Base-by-base conservation (phyloP, 805 yeast genomes). In the Dipodascus albidus region DNA sequence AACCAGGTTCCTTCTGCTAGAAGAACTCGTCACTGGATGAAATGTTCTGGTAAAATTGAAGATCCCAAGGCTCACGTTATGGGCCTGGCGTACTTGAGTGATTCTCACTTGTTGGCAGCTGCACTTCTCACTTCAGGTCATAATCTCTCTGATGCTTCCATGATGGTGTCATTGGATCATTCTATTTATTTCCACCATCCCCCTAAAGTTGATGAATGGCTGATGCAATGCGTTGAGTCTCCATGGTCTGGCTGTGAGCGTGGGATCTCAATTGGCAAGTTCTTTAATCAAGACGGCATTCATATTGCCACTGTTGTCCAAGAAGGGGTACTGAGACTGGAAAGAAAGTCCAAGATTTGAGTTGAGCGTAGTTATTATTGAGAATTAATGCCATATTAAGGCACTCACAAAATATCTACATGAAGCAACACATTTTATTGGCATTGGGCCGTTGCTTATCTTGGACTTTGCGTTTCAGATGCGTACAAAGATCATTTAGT, bases 281-380 rank as follows among this genome's bases (percentile, higher is more conserved):
- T 82, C 62, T 84, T 69, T 44, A 69, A 74, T 49, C 59, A 63
- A 3, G 71, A 74, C 20, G 80, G 79, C 1, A 70, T 71, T 27
- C 74, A 82, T 54, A 74, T 80, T 2, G 85, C 86, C 1, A 75
- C 82, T 0, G 72, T 81, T 1, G 64, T 80, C 6, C 91, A 85
- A 65, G 89, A 85, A 64, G 88, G 87, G 0, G 67, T 81, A 54
- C 77, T 61, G 51, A 42, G 58, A 41, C 19, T 55, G 23, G 27
- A 33, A 38, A 27, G 11, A 27, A 11, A 27, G 33, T 27, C 33
- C 33, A 27, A 27, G 33, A 27, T 27, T 27, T 27, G 33, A 27
- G n/a, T n/a, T n/a, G n/a, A n/a, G n/a, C n/a, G n/a, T n/a, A n/a
- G n/a, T n/a, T n/a, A n/a, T n/a, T n/a, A n/a, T n/a, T n/a, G n/a